Evolutionary conservation across 345 rosid genomes (phyloP).

Genomic region (Syzygium oleosum): DNA sequence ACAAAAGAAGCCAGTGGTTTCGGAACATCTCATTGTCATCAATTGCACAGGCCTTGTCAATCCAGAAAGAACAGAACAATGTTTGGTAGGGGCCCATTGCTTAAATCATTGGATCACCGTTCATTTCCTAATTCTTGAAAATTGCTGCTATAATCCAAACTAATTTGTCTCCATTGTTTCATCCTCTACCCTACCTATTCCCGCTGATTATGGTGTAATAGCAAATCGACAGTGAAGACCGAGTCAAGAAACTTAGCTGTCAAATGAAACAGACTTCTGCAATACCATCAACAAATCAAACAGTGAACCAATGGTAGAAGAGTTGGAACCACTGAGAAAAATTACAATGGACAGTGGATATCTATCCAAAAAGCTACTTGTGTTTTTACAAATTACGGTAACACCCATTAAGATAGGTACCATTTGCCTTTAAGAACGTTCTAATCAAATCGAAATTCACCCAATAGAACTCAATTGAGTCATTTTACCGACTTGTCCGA

Average conservation of each 20-base stretch:
- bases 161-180: not conserved
- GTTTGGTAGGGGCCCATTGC: not conserved
- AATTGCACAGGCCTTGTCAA: too few species aligned
- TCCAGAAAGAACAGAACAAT: not conserved
- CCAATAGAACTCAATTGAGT: not conserved
- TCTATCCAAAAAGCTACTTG: not conserved
- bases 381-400: not conserved
- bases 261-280: not conserved
- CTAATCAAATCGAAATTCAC: not conserved
- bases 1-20: not conserved
- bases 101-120: not conserved
- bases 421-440: not conserved
- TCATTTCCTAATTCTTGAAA: not conserved
- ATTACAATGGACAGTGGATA: not conserved
- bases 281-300: not conserved
- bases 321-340: not conserved
- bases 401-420: not conserved
- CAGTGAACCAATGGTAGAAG: not conserved
- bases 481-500: not conserved
- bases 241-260: not conserved
- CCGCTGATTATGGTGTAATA: not conserved
- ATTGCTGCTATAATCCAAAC: not conserved
- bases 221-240: not conserved
- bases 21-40: too few species aligned
- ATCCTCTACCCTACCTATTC: not conserved